A percentile compares a stretch with the other conserved stretches of the same genome.
Evolutionary conservation across 2,329 filamentous ascomycete species (phyloP).

Genomic region (Colletotrichum higginsianum): DNA sequence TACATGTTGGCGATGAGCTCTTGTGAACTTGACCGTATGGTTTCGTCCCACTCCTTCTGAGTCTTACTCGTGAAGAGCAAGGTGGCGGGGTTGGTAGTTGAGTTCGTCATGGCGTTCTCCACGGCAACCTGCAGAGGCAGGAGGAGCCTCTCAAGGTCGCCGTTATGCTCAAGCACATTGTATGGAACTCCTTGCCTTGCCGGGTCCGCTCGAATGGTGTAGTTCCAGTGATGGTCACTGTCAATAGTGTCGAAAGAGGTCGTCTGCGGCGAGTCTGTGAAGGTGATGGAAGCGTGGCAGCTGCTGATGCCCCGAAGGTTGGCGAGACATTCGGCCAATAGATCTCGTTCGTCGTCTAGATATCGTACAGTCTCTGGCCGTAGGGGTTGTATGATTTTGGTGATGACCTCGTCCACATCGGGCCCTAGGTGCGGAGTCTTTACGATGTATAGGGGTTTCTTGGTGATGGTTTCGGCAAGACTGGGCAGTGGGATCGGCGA

Average conservation of each 20-base stretch:
- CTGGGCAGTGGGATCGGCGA: not conserved
- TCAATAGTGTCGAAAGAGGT: conserved; percentile 7
- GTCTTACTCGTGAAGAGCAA: conserved; percentile 43
- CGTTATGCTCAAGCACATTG: conserved; percentile 60
- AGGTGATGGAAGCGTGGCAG: conserved; percentile 49
- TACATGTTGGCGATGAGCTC: conserved; percentile 42
- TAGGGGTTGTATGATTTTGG: not conserved
- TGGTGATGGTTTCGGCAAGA: conserved; percentile 43
- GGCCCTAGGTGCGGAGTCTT: conserved; percentile 32
- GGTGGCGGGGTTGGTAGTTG: conserved; percentile 41
- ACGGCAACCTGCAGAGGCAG: conserved; percentile 53
- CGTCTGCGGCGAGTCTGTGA: conserved; percentile 50
- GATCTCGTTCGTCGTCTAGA: conserved; percentile 43
- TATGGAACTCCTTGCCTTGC: conserved; percentile 56
- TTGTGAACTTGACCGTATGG: conserved; percentile 14
- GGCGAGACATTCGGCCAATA: conserved; percentile 44
- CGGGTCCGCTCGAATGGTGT: conserved; percentile 47
- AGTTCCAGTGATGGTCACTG: conserved; percentile 48
- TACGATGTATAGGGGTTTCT: conserved; percentile 39
- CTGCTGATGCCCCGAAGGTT: conserved; percentile 48
- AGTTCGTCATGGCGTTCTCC: conserved; percentile 51
- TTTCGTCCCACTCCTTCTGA: conserved; percentile 32
- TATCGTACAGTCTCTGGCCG: not conserved
- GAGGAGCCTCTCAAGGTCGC: conserved; percentile 45
- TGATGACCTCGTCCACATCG: conserved; percentile 4